Conservation (phyloP, 345 rosid genomes). For the Populus alba region DNA sequence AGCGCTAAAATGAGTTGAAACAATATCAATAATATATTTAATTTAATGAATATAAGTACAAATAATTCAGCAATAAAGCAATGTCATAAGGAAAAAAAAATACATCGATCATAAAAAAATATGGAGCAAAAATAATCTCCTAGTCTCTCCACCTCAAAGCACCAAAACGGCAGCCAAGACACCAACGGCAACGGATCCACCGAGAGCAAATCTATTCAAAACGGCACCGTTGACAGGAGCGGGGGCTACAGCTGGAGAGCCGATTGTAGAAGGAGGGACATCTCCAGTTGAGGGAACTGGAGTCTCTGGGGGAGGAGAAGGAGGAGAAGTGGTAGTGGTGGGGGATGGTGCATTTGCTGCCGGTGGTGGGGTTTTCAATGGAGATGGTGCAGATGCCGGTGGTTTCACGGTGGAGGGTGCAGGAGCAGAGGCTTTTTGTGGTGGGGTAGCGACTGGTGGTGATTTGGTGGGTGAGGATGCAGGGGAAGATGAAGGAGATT, state of each 20-base stretch:
- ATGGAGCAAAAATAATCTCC: background rate
- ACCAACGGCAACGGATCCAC: slow-evolving; percentile 28
- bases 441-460: background rate
- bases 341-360: slow-evolving; percentile 21
- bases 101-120: background rate
- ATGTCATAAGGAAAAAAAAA: background rate
- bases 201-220: slow-evolving; percentile 20
- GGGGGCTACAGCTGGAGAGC: slow-evolving; percentile 36
- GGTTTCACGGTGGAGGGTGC: background rate
- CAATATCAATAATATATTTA: background rate
- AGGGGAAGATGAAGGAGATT: slow-evolving; percentile 12
- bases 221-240: slow-evolving; percentile 30
- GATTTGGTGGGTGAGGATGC: slow-evolving; percentile 2
- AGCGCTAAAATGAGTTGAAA: background rate
- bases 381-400: slow-evolving; percentile 11
- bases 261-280: slow-evolving; percentile 6
- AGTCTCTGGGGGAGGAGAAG: slow-evolving; percentile 16
- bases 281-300: background rate
- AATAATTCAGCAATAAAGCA: background rate
- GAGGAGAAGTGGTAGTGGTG: slow-evolving; percentile 21
- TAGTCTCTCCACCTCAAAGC: slow-evolving; percentile 3
- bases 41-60: background rate
- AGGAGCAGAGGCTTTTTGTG: background rate
- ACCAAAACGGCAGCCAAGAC: slow-evolving; percentile 37
- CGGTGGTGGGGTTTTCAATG: slow-evolving; percentile 4